Evolutionary conservation across 2,329 filamentous ascomycete species (phyloP), one percentile per base, ranked within the genome.

Genomic region (Myriosclerotinia curreyana): DNA sequence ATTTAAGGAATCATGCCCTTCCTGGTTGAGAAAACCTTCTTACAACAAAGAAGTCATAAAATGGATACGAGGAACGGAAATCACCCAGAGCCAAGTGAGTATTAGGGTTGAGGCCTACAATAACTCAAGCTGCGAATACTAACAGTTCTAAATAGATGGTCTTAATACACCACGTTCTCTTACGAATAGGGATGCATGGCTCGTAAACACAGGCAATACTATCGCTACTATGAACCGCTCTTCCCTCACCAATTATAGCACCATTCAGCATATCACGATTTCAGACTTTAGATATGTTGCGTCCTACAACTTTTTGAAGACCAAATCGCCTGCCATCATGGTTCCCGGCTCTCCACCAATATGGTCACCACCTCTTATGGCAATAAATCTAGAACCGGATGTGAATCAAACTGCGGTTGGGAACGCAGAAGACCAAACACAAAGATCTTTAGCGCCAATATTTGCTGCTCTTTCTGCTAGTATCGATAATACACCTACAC

Each of bases 391-490:
- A n/a, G n/a, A n/a, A n/a, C n/a, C n/a, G n/a, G n/a, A n/a, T n/a
- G n/a, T n/a, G n/a, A n/a, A n/a, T n/a, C n/a, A n/a, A n/a, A n/a
- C n/a, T n/a, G n/a, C n/a, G n/a, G n/a, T n/a, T n/a, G n/a, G n/a
- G n/a, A n/a, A n/a, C n/a, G n/a, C n/a, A n/a, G n/a, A n/a, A n/a
- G n/a, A n/a, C n/a, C n/a, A n/a, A n/a, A n/a, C n/a, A n/a, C n/a
- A n/a, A n/a, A n/a, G n/a, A n/a, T n/a, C n/a, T n/a, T n/a, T n/a
- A n/a, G n/a, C n/a, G n/a, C 69, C 73, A 11, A 53, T 74, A 5
- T 71, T 75, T 36, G 67, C 65, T 31, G 69, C 73, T 5, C 55
- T 71, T 60, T 67, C 25, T 65, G 65, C 4, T 68, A 66, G 54
- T 46, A 72, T 20, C 69, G 67, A 31, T 40, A n/a, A 40, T 22